Conservation (phyloP, 1,139 yeast genomes). For the Waltiozyma sp. region DNA sequence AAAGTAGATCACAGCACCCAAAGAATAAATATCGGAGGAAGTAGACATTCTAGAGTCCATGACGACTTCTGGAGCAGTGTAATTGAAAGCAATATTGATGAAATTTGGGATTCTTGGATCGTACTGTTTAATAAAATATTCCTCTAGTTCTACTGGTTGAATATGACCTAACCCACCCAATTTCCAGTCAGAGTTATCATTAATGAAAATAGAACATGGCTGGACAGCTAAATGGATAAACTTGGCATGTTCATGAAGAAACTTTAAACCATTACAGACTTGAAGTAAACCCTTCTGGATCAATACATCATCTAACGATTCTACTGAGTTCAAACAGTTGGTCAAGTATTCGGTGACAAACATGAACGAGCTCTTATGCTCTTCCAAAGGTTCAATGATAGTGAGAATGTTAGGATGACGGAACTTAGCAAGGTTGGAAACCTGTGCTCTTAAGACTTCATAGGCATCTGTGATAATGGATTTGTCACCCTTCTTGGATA, state of each 20-base stretch:
- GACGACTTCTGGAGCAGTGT: constrained; percentile 65
- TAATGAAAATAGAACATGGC: constrained; percentile 69
- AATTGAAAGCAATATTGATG: constrained; percentile 62
- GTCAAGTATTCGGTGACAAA: constrained; percentile 80
- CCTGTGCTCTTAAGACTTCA: constrained; percentile 42
- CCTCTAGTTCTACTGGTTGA: constrained; percentile 32
- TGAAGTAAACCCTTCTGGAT: constrained; percentile 66
- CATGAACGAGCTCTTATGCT: constrained; percentile 61
- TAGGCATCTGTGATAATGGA: constrained; percentile 29
- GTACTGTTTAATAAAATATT: constrained; percentile 27
- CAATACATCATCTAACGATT: constrained; percentile 11
- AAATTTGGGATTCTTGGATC: constrained; percentile 69
- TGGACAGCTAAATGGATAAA: constrained; percentile 70
- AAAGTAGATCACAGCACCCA: constrained; percentile 64
- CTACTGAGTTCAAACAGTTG: constrained; percentile 21
- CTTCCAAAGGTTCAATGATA: constrained; percentile 80
- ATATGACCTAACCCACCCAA: constrained; percentile 62
- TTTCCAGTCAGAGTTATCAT: constrained; percentile 91
- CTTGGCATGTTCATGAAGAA: constrained; percentile 67
- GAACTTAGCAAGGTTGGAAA: constrained; percentile 61
- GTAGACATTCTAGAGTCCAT: constrained; percentile 48
- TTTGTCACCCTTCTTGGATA: constrained; percentile 25
- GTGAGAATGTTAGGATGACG: constrained; percentile 84
- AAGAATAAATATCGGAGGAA: constrained; percentile 73
- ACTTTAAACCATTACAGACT: constrained; percentile 65